Evolutionary conservation across 2,329 filamentous ascomycete species (phyloP).

Genomic region (Seiridium cupressi): DNA sequence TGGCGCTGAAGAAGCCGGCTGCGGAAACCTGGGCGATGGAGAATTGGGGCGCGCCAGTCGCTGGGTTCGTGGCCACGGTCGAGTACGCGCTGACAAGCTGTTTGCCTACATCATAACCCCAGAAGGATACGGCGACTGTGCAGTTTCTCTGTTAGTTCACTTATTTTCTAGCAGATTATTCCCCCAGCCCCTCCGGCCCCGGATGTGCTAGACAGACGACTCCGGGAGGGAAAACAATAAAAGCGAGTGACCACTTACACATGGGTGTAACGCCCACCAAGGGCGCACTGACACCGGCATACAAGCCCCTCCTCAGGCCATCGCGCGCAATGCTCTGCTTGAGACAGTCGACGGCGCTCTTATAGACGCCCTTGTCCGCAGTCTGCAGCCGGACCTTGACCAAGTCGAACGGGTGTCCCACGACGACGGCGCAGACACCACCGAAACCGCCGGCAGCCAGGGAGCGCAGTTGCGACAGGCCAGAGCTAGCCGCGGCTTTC

Average conservation of each 20-base stretch:
- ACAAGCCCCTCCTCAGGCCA: conserved; percentile 76
- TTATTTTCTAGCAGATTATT: background rate
- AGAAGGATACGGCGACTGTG: conserved; percentile 66
- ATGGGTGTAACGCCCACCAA: conserved; percentile 96
- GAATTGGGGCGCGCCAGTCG: conserved; percentile 60
- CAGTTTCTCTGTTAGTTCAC: background rate
- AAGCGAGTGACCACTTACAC: conserved; percentile 64
- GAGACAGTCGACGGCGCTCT: conserved; percentile 86
- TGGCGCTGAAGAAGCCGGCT: conserved; percentile 95
- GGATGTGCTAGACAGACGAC: no score
- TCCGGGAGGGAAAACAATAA: background rate
- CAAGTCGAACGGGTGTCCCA: conserved; percentile 95
- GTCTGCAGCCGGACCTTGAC: conserved; percentile 98
- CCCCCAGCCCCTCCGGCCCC: no score
- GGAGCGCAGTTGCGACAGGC: conserved; percentile 65
- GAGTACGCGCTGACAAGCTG: conserved; percentile 72
- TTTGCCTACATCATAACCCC: conserved; percentile 97
- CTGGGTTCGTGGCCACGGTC: conserved; percentile 59
- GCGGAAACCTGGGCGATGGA: conserved; percentile 84
- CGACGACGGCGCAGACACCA: conserved; percentile 88
- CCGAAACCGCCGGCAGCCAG: conserved; percentile 89
- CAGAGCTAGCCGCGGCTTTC: conserved; percentile 34
- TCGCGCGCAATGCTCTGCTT: conserved; percentile 84
- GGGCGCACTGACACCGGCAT: conserved; percentile 95
- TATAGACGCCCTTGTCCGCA: conserved; percentile 90